Evolutionary conservation across 495 filamentous ascomycete species (phyloP).

Genomic region (Friedmanniomyces simplex): DNA sequence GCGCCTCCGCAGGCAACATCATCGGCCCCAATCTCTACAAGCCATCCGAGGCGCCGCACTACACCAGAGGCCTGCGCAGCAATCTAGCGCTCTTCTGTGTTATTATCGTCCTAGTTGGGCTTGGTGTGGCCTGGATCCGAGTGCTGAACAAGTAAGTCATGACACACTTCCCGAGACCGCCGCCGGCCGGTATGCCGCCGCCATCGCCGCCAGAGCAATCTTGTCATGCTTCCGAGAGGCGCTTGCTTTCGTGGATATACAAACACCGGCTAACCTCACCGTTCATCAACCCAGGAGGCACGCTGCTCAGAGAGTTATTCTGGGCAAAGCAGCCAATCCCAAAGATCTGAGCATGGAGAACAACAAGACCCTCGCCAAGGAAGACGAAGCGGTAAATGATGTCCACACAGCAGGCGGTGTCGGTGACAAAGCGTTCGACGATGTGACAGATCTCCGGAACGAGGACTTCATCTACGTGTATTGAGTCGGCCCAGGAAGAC

Average conservation of each 20-base stretch:
- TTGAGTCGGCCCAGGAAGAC: conserved; percentile 6
- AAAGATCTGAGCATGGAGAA: conserved; percentile 26
- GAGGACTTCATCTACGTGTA: conserved; percentile 31
- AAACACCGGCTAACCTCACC: neutral
- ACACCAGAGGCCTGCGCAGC: conserved; percentile 43
- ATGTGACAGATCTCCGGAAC: conserved; percentile 28
- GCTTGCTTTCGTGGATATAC: too few relatives aligned
- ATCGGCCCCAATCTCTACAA: conserved; percentile 47
- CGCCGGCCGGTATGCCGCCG: too few relatives aligned
- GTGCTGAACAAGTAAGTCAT: conserved; percentile 34
- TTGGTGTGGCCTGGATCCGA: conserved; percentile 37
- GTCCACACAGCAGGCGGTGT: conserved; percentile 8
- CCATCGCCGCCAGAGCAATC: too few relatives aligned
- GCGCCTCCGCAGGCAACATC: conserved; percentile 50
- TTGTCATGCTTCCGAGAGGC: too few relatives aligned
- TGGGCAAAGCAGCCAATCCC: conserved; percentile 38
- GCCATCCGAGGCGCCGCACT: conserved; percentile 44
- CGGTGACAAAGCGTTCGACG: conserved; percentile 27
- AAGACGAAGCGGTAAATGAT: conserved; percentile 15
- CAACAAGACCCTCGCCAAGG: conserved; percentile 9
- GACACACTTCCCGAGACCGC: neutral
- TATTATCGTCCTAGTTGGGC: conserved; percentile 37
- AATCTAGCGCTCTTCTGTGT: conserved; percentile 48
- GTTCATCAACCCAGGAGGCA: conserved; percentile 31
- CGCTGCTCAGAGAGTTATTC: conserved; percentile 35